Conservation (phyloP, 164 flowering plant species). For the Protea cynaroides region DNA sequence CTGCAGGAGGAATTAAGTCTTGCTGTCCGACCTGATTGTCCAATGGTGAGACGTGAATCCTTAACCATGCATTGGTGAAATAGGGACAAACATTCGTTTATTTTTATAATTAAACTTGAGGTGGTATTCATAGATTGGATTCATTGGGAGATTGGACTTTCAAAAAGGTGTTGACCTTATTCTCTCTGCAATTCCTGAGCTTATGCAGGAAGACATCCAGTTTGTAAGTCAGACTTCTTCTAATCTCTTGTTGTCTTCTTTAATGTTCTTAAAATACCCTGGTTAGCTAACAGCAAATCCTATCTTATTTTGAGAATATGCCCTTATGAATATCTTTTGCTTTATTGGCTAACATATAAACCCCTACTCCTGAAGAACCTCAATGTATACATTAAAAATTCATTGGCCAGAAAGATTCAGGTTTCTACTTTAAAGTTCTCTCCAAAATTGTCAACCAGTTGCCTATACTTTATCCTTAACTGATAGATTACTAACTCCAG, state of each 20-base stretch:
- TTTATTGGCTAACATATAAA: background rate
- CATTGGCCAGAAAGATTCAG: too few relatives aligned
- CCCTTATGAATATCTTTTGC: background rate
- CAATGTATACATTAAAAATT: too few relatives aligned
- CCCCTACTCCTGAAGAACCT: too few relatives aligned
- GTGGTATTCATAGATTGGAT: slow-evolving; percentile 59
- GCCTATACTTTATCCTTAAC: background rate
- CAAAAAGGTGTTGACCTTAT: slow-evolving; percentile 92
- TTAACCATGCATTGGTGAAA: background rate
- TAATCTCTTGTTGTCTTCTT: background rate
- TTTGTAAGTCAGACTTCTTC: slow-evolving; percentile 46
- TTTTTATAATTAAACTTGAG: background rate
- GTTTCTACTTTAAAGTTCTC: too few relatives aligned
- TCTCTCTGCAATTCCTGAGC: slow-evolving; percentile 52
- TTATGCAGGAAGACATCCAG: slow-evolving; percentile 89
- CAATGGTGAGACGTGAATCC: slow-evolving; percentile 52
- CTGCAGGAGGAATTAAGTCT: slow-evolving; percentile 83
- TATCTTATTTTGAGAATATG: background rate
- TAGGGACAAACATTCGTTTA: background rate
- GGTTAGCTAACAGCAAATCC: background rate
- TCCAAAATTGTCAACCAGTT: too few relatives aligned
- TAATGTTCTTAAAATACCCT: background rate
- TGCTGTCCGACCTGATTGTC: slow-evolving; percentile 69
- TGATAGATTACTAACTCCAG: background rate
- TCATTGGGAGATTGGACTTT: slow-evolving; percentile 91